Conservation (phyloP, 148 eudicot genomes). For the Rhododendron henanense region DNA sequence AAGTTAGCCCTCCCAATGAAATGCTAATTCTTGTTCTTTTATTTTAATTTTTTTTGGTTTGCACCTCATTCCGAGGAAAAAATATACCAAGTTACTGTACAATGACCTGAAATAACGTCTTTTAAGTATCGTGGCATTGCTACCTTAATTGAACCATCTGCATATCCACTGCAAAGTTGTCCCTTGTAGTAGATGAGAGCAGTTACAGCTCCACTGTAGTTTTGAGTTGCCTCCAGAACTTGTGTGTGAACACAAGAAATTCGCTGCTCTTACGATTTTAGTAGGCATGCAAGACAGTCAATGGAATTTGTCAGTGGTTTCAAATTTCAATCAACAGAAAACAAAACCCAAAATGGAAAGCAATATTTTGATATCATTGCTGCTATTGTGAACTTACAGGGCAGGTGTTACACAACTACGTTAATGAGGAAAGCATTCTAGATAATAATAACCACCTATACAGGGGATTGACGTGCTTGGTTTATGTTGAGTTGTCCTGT, state of each 20-base stretch:
- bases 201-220: constrained; percentile 44
- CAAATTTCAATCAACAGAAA: background rate
- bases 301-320: constrained; percentile 5
- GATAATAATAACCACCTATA: background rate
- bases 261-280: constrained; percentile 34
- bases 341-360: background rate
- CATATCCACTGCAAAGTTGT: constrained; percentile 47
- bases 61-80: background rate
- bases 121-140: background rate
- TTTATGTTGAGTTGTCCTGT: background rate
- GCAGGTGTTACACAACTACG: background rate
- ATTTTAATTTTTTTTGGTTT: background rate
- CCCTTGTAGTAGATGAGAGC: constrained; percentile 55
- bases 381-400: background rate
- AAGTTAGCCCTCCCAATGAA: background rate
- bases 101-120: background rate
- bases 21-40: background rate
- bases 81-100: background rate
- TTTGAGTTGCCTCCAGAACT: constrained; percentile 38
- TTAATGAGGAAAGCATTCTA: background rate
- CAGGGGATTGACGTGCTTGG: background rate
- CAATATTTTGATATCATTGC: background rate
- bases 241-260: constrained; percentile 66
- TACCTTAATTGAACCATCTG: constrained; percentile 59
- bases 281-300: constrained; percentile 1